Percentiles rank a stretch among this genome's conserved stretches.
phyloP scores from a whole-genome alignment of 1,284 basidiomycete species.

The Microbotryum silenes-acaulis region DNA sequence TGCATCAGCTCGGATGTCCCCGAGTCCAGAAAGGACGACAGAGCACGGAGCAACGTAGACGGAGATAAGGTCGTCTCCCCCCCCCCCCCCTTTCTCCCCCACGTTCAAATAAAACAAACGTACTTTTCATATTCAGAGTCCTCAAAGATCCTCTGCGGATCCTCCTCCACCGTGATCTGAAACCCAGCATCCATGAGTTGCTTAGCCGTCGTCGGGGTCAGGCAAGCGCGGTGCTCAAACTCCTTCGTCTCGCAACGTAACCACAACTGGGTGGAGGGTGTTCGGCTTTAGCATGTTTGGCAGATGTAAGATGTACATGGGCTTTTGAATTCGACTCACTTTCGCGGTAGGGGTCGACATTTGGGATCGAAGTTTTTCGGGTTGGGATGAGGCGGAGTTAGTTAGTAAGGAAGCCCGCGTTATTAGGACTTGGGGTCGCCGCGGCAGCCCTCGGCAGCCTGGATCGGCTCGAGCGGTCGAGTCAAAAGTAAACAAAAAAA shows the following conservation, averaged over 20 bases:
- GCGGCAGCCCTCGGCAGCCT: no score
- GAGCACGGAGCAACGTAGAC: background rate
- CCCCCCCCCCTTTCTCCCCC: background rate
- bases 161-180: slow-evolving; percentile 83
- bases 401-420: no score
- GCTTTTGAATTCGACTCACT: no score
- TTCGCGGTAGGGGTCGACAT: no score
- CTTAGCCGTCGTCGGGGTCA: slow-evolving; percentile 89
- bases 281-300: no score
- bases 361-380: no score
- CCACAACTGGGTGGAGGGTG: slow-evolving; percentile 14
- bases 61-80: background rate
- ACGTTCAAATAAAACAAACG: slow-evolving; percentile 39
- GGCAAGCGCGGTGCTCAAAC: slow-evolving; percentile 85
- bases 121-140: slow-evolving; percentile 89
- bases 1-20: background rate
- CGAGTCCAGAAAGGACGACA: background rate
- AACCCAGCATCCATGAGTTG: slow-evolving; percentile 85
- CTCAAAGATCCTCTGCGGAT: slow-evolving; percentile 90
- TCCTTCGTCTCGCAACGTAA: slow-evolving; percentile 91
- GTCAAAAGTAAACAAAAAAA: no score
- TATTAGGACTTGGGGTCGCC: no score
- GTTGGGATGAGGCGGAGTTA: no score
- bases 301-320: no score
- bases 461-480: no score